phyloP scores from a whole-genome alignment of 345 rosid genomes.

The Salix exigua region DNA sequence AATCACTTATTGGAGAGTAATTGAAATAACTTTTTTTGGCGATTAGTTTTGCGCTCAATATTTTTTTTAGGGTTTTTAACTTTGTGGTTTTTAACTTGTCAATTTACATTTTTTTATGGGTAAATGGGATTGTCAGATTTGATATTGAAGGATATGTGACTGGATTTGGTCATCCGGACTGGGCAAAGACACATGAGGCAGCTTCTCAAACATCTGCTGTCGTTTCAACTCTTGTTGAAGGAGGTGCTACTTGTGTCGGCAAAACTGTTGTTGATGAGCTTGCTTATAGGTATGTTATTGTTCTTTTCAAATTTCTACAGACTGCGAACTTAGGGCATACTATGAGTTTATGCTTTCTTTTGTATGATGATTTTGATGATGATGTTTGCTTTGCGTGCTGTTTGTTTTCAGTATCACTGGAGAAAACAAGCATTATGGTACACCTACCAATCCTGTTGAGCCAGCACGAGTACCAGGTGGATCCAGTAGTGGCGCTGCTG shows the following conservation, averaged over 20 bases:
- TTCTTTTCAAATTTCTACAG: not conserved
- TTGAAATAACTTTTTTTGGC: too few relatives aligned
- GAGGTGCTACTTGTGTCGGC: constrained; percentile 93
- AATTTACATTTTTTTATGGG: too few relatives aligned
- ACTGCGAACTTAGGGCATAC: not conserved
- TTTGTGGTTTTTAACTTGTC: not conserved
- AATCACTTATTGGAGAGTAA: not conserved
- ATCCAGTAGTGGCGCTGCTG: constrained; percentile 90
- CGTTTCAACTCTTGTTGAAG: constrained; percentile 72
- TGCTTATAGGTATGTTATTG: constrained; percentile 53
- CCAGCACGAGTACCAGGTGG: constrained; percentile 80
- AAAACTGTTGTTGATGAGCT: constrained; percentile 86
- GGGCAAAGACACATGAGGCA: constrained; percentile 69
- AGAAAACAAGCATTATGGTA: constrained; percentile 73
- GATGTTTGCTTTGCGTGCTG: constrained; percentile 9
- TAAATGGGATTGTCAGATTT: constrained; percentile 46
- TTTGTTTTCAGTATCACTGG: constrained; percentile 66
- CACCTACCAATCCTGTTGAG: constrained; percentile 86
- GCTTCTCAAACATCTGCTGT: constrained; percentile 62
- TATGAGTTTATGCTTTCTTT: not conserved
- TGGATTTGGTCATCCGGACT: constrained; percentile 94
- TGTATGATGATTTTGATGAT: not conserved
- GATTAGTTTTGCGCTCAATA: too few relatives aligned
- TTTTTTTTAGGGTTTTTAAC: not conserved
- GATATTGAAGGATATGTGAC: constrained; percentile 80